Base-by-base conservation (phyloP, 768 basidiomycete genomes). In the Grammothele lineata region DNA sequence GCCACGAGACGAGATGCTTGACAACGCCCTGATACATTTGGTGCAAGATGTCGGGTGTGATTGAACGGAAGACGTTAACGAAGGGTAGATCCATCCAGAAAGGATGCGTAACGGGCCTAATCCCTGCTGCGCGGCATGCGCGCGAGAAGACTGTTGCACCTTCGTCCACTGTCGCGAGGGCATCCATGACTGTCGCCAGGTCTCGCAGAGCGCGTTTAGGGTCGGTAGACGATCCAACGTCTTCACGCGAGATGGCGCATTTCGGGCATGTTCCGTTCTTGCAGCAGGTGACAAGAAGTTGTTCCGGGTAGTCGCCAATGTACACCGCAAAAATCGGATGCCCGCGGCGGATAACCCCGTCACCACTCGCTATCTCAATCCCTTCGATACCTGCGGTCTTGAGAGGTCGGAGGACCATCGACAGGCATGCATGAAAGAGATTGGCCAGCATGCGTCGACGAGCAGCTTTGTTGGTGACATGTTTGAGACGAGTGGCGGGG, bases 21-120 rank as follows among this genome's bases (percentile, higher is more conserved):
- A 63, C 30, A 3, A 64, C 23, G 4, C 62, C 61, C 48, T 64
- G 61, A 26, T 50, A 47, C 0, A 64, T 39, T 34, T 64, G 63
- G 35, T 64, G 63, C 1, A 64, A 50, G 21, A 63, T 44, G 35
- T 64, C 62, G 3, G 62, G 55, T 7, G 57, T 57, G 30, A 62
- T 59, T 1, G 58, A 43, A 5, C 14, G 47, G 37, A 52, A 60
- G 19, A 62, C 60, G 27, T 64, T 44, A 11, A 30, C 32, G 38
- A 58, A 58, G 6, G 60, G 56, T 10, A 63, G 52, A 9, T 51
- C 37, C 23, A 43, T 38, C 58, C 57, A 66, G 40, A 57, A 66
- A 0, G 57, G 64, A 12, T 48, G 38, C 3, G 22, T 40, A 4
- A 60, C 36, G 0, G 60, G 57, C 30, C 58, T 59, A 30, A 63